Conservation (phyloP, 2,329 filamentous ascomycete species). For the Diaporthe citrichinensis region DNA sequence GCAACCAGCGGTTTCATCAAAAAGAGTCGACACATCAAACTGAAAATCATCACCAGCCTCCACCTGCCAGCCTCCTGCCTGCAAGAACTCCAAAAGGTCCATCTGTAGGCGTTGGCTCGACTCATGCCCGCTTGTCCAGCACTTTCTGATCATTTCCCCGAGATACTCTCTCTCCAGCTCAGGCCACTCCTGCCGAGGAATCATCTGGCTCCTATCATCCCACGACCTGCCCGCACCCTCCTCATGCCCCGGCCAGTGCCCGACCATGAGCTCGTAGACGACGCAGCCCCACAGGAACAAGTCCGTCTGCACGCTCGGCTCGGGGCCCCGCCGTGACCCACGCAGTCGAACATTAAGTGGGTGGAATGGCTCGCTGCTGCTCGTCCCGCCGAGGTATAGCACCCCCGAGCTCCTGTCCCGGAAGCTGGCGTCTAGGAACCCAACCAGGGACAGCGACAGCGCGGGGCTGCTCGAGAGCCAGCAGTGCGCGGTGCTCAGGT, state of each 20-base stretch:
- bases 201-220: background rate
- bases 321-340: background rate
- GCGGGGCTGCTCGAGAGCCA: background rate
- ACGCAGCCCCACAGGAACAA: constrained; percentile 16
- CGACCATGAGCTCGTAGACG: constrained; percentile 13
- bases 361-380: constrained; percentile 11
- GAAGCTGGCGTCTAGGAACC: constrained; percentile 13
- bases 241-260: background rate
- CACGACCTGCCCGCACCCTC: background rate
- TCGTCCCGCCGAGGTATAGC: background rate
- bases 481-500: background rate
- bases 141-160: background rate
- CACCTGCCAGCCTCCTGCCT: constrained; percentile 2
- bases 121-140: background rate
- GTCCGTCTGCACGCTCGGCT: constrained; percentile 1
- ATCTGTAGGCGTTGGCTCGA: background rate
- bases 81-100: background rate
- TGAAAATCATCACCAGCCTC: background rate
- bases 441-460: background rate
- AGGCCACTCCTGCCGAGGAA: background rate
- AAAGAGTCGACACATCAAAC: background rate
- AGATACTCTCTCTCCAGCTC: background rate
- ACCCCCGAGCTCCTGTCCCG: background rate
- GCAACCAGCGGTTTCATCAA: background rate
- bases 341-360: background rate